These are phyloP conservation scores for Komagataella pastoris DNA, from an alignment of 805 yeast genomes.

Conservation along the genomic window DNA sequence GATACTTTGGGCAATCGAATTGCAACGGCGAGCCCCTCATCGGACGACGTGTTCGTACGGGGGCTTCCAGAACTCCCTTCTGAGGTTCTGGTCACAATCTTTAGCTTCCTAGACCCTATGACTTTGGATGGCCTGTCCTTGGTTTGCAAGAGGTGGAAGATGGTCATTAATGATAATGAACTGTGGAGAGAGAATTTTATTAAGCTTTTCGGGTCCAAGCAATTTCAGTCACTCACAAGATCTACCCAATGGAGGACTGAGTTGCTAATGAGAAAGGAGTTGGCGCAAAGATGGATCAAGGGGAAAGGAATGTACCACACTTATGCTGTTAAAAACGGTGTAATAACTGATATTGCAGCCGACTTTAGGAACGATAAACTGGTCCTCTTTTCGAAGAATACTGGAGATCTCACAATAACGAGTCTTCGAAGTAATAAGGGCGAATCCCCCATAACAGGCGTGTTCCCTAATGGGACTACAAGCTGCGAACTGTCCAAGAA, in stretches of 20 bases:
- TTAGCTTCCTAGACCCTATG: slow-evolving; percentile 30
- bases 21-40: background rate
- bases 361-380: slow-evolving; percentile 14
- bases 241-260: slow-evolving; percentile 33
- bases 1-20: background rate
- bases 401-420: slow-evolving; percentile 12
- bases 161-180: slow-evolving; percentile 26
- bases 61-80: slow-evolving; percentile 23
- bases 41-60: background rate
- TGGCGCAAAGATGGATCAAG: slow-evolving; percentile 25
- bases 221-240: slow-evolving; percentile 31
- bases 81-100: slow-evolving; percentile 31
- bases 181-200: slow-evolving; percentile 36
- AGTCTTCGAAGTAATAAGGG: slow-evolving; percentile 12
- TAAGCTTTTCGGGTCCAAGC: slow-evolving; percentile 20
- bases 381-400: slow-evolving; percentile 11
- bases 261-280: slow-evolving; percentile 24
- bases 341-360: slow-evolving; percentile 12
- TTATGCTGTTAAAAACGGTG: slow-evolving; percentile 8
- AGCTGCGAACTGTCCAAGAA: slow-evolving; percentile 14
- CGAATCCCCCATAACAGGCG: slow-evolving; percentile 7
- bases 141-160: slow-evolving; percentile 37
- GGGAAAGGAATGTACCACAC: slow-evolving; percentile 12
- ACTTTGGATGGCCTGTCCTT: slow-evolving; percentile 25
- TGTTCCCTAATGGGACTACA: slow-evolving; percentile 17